Evolutionary conservation across 1,139 yeast genomes (phyloP).

Genomic region (Kazachstania sp.): DNA sequence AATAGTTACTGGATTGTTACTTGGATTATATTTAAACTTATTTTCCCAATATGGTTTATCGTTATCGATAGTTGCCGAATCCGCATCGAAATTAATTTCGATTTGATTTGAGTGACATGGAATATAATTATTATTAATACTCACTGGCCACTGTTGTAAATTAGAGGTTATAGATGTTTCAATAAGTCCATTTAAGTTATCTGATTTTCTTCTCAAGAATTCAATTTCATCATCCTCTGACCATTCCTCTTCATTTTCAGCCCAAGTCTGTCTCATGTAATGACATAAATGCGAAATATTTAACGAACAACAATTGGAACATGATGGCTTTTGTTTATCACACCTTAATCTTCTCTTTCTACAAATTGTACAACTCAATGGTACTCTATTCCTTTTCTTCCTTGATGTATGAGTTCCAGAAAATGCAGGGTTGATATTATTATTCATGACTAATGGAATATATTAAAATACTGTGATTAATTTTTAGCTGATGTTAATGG

Average conservation of each 20-base stretch:
- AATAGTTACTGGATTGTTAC: conserved; percentile 2
- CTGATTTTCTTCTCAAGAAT: neutral
- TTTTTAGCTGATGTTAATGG: too few relatives aligned
- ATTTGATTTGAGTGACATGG: neutral
- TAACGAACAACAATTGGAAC: conserved; percentile 56
- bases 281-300: conserved; percentile 59
- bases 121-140: neutral
- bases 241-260: conserved; percentile 15
- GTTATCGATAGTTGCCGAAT: neutral
- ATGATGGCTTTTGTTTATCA: conserved; percentile 56
- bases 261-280: conserved; percentile 47
- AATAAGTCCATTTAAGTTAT: neutral
- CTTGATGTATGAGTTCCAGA: neutral
- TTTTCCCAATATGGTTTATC: neutral
- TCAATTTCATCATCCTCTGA: conserved; percentile 1
- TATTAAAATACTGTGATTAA: too few relatives aligned
- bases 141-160: neutral
- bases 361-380: conserved; percentile 40
- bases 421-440: too few relatives aligned
- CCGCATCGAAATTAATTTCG: neutral
- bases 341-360: conserved; percentile 43
- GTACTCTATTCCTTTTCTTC: conserved; percentile 37
- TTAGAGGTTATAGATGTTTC: neutral
- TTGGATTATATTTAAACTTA: conserved; percentile 1
- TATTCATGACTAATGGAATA: too few relatives aligned